Conservation (phyloP, 2,329 filamentous ascomycete species). For the Trichoderma sp. region DNA sequence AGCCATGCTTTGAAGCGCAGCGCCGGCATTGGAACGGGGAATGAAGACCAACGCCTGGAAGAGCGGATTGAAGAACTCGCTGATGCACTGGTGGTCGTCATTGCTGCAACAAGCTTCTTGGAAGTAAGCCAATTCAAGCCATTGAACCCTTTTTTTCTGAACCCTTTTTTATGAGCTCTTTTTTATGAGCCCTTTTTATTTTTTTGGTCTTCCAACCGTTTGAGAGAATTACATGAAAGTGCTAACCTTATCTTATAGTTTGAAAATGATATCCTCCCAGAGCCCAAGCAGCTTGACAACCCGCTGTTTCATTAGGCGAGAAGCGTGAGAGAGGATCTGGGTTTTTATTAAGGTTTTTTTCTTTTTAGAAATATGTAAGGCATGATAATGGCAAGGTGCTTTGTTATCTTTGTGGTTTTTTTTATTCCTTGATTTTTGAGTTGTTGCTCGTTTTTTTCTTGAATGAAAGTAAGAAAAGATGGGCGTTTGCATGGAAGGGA, state of each 20-base stretch:
- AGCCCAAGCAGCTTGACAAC: conserved; percentile 36
- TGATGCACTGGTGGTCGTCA: conserved; percentile 80
- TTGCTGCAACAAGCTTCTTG: conserved; percentile 79
- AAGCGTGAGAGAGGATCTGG: neutral
- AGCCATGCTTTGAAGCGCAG: conserved; percentile 88
- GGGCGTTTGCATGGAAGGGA: conserved; percentile 3
- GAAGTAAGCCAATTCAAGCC: conserved; percentile 61
- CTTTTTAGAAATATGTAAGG: conserved; percentile 6
- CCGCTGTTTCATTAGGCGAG: conserved; percentile 40
- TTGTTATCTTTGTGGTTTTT: neutral
- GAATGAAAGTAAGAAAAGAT: neutral
- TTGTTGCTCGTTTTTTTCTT: neutral
- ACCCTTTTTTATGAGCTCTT: no score
- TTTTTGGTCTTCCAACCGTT: neutral
- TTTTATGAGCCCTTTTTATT: no score
- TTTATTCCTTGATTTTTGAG: neutral
- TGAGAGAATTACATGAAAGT: neutral
- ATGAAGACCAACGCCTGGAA: conserved; percentile 47
- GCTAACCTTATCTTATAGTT: conserved; percentile 32
- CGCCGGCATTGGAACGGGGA: conserved; percentile 67
- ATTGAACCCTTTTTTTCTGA: neutral
- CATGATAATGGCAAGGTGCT: conserved; percentile 1
- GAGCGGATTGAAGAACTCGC: conserved; percentile 74
- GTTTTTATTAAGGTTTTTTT: neutral
- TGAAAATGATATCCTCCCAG: conserved; percentile 42